These are phyloP conservation scores for Pulveroboletus sp. DNA, from an alignment of 768 basidiomycete genomes.

Conservation along the genomic window DNA sequence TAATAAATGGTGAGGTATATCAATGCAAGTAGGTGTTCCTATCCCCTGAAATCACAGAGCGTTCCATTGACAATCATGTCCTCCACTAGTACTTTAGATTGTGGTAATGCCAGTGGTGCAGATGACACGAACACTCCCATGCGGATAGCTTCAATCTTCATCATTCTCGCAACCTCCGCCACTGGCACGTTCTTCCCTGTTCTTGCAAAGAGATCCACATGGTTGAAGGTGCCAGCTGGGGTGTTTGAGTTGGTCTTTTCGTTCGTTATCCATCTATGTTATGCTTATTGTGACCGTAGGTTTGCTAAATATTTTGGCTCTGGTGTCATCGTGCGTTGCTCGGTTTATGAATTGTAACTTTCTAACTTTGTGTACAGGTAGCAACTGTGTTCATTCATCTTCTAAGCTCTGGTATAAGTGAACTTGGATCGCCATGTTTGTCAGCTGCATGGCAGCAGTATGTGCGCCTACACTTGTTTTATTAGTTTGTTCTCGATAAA, in stretches of 20 bases:
- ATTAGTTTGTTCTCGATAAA: neutral
- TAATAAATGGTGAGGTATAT: neutral
- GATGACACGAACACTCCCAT: slow-evolving; percentile 47
- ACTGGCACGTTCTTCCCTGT: slow-evolving; percentile 72
- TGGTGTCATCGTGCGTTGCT: slow-evolving; percentile 72
- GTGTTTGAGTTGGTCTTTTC: slow-evolving; percentile 64
- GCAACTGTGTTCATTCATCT: slow-evolving; percentile 90
- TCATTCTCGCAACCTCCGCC: slow-evolving; percentile 61
- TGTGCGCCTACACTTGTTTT: slow-evolving; percentile 40
- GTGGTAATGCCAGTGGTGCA: slow-evolving; percentile 52
- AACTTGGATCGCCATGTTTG: slow-evolving; percentile 69
- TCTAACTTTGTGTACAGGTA: slow-evolving; percentile 46
- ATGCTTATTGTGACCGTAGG: slow-evolving; percentile 33
- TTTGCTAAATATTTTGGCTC: slow-evolving; percentile 92
- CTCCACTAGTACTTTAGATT: slow-evolving; percentile 27
- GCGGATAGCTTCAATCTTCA: slow-evolving; percentile 71
- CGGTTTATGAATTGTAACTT: neutral
- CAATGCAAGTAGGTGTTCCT: no score
- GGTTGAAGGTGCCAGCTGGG: slow-evolving; percentile 36
- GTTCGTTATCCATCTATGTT: neutral
- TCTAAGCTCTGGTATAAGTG: slow-evolving; percentile 70
- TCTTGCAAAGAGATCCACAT: slow-evolving; percentile 48
- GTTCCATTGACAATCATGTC: slow-evolving; percentile 19
- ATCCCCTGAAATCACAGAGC: no score
- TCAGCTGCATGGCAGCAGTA: slow-evolving; percentile 68